Evolutionary conservation across 495 filamentous ascomycete genomes (phyloP), one percentile per base, ranked within the genome.

Genomic region (Hyaloscypha bicolor): DNA sequence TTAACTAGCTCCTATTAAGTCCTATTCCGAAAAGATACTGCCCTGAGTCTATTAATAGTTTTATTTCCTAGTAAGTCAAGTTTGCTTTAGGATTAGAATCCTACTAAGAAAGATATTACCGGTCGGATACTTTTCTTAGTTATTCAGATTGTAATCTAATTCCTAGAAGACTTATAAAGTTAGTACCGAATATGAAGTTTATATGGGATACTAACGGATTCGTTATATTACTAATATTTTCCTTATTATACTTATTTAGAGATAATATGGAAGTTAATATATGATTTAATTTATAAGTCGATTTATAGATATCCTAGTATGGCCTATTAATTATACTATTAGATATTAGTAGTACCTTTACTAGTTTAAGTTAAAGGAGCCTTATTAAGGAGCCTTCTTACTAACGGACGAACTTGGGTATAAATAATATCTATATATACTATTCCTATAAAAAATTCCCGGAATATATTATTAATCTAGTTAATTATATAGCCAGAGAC

Each of bases 51-150:
- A 53, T 25, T 2, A 2, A 25, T 25, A 25, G 25, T 25, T 25
- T 72, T 62, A 14, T 75, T 56, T 71, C 73, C 39, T 62, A 73
- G 71, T 75, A 71, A 71, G 68, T 75, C 64, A 66, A 75, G 71
- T 75, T 71, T 68, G 56, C 69, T 55, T 63, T 37, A 63, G 60
- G 60, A 48, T 63, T 37, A 45, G 71, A 62, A 48, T 70, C 69
- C 48, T 65, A 72, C 62, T 67, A 57, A 72, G 64, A 71, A 64
- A 71, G 69, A 69, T 60, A 64, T 58, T 75, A 71, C 72, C 69
- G 74, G 60, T 76, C 72, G 58, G 72, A 76, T 59, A 74, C 70
- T 65, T 63, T 70, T 72, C 68, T 74, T 35, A 37, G 67, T 56
- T 55, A 67, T 72, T 65, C 66, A 60, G 62, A 69, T 65, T 57